Evolutionary conservation across 1,284 basidiomycete genomes (phyloP).

Genomic region (Apiotrichum mycotoxinovorans): DNA sequence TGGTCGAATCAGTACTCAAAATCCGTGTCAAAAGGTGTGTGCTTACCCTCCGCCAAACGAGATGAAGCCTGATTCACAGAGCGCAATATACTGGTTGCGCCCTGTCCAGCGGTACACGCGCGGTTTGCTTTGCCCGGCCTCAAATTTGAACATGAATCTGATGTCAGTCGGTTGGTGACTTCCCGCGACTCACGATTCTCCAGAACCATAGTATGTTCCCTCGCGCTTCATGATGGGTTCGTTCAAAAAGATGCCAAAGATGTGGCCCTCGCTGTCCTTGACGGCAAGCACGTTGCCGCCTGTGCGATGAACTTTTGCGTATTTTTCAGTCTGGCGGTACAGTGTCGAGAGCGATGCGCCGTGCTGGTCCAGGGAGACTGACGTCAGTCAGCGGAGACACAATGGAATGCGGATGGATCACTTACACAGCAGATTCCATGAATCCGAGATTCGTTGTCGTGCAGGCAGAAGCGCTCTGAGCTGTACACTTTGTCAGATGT

Average conservation of each 20-base stretch:
- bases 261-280: conserved; percentile 59
- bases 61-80: conserved; percentile 74
- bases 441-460: conserved; percentile 67
- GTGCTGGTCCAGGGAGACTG: conserved; percentile 81
- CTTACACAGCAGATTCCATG: conserved; percentile 80
- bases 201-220: conserved; percentile 72
- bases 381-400: not conserved
- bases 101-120: conserved; percentile 84
- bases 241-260: conserved; percentile 78
- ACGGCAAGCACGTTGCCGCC: conserved; percentile 59
- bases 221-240: conserved; percentile 63
- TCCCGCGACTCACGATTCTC: conserved; percentile 66
- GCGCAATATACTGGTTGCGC: conserved; percentile 81
- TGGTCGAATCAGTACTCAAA: conserved; percentile 36
- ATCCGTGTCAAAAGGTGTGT: not conserved
- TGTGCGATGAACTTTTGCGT: conserved; percentile 35
- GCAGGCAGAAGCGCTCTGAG: conserved; percentile 71
- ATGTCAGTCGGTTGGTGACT: not conserved
- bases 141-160: conserved; percentile 71
- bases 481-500: conserved; percentile 47
- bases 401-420: not conserved
- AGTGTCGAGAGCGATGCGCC: conserved; percentile 88
- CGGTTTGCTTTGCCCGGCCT: conserved; percentile 40
- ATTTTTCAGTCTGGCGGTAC: conserved; percentile 61
- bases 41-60: conserved; percentile 87